Percentiles rank a stretch among this genome's conserved stretches.
These are phyloP conservation scores for Talaromyces atroroseus DNA, from an alignment of 2,329 filamentous ascomycete species.

Conservation along the genomic window DNA sequence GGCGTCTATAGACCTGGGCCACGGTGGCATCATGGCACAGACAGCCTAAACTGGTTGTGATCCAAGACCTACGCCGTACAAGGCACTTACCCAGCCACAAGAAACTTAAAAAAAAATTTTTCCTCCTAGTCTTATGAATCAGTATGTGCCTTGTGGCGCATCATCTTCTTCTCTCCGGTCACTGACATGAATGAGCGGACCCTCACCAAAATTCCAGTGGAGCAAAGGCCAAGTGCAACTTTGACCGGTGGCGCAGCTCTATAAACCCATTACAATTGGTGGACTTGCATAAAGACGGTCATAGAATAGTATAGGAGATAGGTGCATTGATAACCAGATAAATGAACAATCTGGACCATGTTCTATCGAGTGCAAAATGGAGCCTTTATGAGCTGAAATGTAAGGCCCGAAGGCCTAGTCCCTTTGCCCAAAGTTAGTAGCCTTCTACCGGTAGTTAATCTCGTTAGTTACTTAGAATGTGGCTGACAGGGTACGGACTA, in stretches of 20 bases:
- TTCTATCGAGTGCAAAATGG: background rate
- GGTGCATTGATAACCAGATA: background rate
- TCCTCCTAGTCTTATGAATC: background rate
- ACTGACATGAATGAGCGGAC: background rate
- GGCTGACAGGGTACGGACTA: background rate
- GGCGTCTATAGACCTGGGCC: background rate
- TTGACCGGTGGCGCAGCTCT: background rate
- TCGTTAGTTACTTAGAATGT: no score
- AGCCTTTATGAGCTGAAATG: no score
- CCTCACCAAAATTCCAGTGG: background rate
- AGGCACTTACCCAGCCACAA: background rate
- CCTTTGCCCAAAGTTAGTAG: no score
- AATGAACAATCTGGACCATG: background rate
- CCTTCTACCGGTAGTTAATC: no score
- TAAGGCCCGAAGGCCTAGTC: no score
- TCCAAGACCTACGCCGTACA: background rate
- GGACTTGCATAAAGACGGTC: background rate
- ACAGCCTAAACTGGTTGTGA: background rate
- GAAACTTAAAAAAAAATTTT: background rate
- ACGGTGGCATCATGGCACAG: no score
- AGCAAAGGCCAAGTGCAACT: background rate
- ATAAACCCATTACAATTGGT: background rate
- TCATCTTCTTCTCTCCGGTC: background rate
- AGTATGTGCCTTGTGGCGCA: background rate
- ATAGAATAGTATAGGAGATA: background rate